Evolutionary conservation across 352 stramenopile genomes (phyloP), one percentile per base, ranked within the genome.

Genomic region (Globisporangium alternatum): DNA sequence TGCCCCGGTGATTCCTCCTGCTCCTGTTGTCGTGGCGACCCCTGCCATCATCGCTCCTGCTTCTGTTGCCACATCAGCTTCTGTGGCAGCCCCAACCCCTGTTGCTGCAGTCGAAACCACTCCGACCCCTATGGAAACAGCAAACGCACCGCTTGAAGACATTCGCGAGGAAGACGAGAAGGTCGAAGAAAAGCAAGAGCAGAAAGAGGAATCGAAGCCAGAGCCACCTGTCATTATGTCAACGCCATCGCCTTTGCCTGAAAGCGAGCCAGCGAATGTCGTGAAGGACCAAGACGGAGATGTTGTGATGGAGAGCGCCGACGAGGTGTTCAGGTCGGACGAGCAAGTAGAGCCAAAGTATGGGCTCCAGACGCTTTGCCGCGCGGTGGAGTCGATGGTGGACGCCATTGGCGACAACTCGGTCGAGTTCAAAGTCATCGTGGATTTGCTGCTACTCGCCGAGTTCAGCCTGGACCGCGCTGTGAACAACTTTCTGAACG

Each of bases 401-500:
- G 85, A 93, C 43, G 80, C 85, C 12, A 84, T 91, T 33, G 81
- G 76, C 39, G 80, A 76, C 35, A 67, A 74, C 28, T 58, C 69
- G 5, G 72, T 91, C 44, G 81, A 93, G 63, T 80, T 86, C 22
- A 91, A 96, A 56, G 70, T 86, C 3, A 69, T 96, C 10, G 76
- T 93, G 44, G 83, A 93, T 55, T 43, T 94, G 45, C 70, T 94
- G 12, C 41, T 94, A 56, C 72, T 86, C 41, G 87, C 81, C 1
- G 80, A 96, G 59, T 92, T 93, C 69, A 94, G 76, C 57, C 67
- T 93, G 45, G 83, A 93, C 44, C 69, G 78, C n/a, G 86, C 84
- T 1, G 83, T 96, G 47, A 93, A 96, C 71, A 88, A 85, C 15
- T 89, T 83, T 52, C 63, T 96, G 60, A 91, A 81, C n/a, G 85